phyloP scores from a whole-genome alignment of 805 yeast species.

The Zygoascus ofunaensis region DNA sequence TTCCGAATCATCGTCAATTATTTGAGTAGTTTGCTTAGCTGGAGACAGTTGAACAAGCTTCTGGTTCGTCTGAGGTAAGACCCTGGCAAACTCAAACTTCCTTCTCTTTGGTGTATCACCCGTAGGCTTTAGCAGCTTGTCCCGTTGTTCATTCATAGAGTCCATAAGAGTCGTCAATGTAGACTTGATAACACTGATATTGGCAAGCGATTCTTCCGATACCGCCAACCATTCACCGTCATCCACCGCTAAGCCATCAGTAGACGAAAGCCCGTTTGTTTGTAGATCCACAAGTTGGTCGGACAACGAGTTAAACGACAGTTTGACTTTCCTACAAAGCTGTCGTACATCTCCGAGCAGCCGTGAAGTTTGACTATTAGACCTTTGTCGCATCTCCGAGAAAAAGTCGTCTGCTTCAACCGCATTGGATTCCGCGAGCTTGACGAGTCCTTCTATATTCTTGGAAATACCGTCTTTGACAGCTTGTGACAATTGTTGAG shows the following conservation, averaged over 20 bases:
- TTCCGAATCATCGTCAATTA: neutral
- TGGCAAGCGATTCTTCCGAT: neutral
- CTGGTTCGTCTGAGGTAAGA: slow-evolving; percentile 10
- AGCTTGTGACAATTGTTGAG: neutral
- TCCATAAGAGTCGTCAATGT: neutral
- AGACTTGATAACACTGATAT: neutral
- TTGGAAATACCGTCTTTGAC: neutral
- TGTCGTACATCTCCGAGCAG: neutral
- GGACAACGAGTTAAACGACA: slow-evolving; percentile 2
- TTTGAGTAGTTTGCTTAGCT: neutral
- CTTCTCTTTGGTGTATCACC: slow-evolving; percentile 7
- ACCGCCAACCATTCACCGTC: neutral
- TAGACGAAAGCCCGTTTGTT: neutral
- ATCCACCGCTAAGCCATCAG: neutral
- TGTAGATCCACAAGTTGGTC: slow-evolving; percentile 3
- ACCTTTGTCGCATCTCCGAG: neutral
- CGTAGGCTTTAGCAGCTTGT: neutral
- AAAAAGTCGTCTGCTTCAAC: slow-evolving; percentile 1
- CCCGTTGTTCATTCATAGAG: neutral
- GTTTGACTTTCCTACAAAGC: slow-evolving; percentile 1
- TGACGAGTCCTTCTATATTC: neutral
- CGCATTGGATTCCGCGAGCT: neutral
- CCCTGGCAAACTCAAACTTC: slow-evolving; percentile 9
- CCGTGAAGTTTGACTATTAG: neutral
- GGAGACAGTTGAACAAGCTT: neutral